phyloP scores from a whole-genome alignment of 129 eudicot species.

The Helichrysum umbraculigerum region DNA sequence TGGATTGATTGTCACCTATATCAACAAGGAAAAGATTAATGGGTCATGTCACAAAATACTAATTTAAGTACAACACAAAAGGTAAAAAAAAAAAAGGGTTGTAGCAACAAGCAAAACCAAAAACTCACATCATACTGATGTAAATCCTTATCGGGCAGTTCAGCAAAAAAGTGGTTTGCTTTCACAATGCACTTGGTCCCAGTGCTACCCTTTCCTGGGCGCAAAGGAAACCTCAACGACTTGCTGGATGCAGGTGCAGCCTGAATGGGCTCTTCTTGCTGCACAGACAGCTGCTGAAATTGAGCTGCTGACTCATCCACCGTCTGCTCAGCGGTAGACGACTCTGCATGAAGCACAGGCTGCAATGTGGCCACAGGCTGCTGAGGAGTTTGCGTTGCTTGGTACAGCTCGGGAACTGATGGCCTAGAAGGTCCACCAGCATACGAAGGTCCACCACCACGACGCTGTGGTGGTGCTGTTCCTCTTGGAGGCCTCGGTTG shows the following conservation, averaged over 20 bases:
- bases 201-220: slow-evolving; percentile 83
- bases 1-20: slow-evolving; percentile 85
- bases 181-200: slow-evolving; percentile 77
- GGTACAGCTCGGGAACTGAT: slow-evolving; percentile 95
- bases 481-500: slow-evolving; percentile 61
- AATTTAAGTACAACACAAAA: background rate
- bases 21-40: background rate
- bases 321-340: slow-evolving; percentile 42
- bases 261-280: slow-evolving; percentile 53
- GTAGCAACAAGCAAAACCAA: background rate
- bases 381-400: slow-evolving; percentile 79
- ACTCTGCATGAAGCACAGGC: slow-evolving; percentile 46
- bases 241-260: slow-evolving; percentile 73
- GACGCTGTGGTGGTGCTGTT: slow-evolving; percentile 60
- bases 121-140: slow-evolving; percentile 87
- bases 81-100: too few relatives aligned
- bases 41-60: too few relatives aligned
- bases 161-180: slow-evolving; percentile 94
- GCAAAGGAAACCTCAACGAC: slow-evolving; percentile 75
- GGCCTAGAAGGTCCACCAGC: slow-evolving; percentile 77
- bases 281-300: slow-evolving; percentile 51
- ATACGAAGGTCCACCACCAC: slow-evolving; percentile 59
- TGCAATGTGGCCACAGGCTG: slow-evolving; percentile 60
- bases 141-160: slow-evolving; percentile 88
- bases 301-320: slow-evolving; percentile 40